Conservation (phyloP, 805 yeast species). For the Candida easanensis region DNA sequence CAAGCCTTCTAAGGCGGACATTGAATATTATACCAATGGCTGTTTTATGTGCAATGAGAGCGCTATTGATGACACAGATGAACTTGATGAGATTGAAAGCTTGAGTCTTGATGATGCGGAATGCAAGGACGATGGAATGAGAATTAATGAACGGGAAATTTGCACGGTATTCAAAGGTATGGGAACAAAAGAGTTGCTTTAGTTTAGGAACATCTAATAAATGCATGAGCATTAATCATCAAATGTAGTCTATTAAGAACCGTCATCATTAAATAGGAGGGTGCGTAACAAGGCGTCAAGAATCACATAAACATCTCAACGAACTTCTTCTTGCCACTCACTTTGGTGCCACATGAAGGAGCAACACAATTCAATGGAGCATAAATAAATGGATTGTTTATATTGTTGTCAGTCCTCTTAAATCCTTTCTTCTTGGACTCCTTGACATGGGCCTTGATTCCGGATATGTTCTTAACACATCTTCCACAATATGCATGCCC, state of each 20-base stretch:
- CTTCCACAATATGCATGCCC: slow-evolving; percentile 89
- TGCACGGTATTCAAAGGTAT: background rate
- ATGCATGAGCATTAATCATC: too few species aligned
- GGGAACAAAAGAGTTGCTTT: slow-evolving; percentile 2
- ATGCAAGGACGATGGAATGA: background rate
- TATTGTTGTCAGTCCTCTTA: slow-evolving; percentile 17
- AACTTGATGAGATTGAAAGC: background rate
- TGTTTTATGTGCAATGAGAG: slow-evolving; percentile 10
- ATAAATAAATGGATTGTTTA: slow-evolving; percentile 38
- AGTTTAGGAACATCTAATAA: too few species aligned
- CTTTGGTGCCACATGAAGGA: slow-evolving; percentile 40
- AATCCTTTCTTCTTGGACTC: slow-evolving; percentile 17
- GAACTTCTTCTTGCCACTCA: slow-evolving; percentile 49
- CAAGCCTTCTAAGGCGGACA: slow-evolving; percentile 24
- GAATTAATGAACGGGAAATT: too few species aligned
- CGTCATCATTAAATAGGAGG: too few species aligned
- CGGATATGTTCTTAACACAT: slow-evolving; percentile 67
- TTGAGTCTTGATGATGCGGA: background rate
- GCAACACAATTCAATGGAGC: slow-evolving; percentile 64
- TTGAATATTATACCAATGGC: slow-evolving; percentile 18
- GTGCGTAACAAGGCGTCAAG: too few species aligned
- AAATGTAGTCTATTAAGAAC: too few species aligned
- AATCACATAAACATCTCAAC: slow-evolving; percentile 47
- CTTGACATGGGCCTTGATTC: slow-evolving; percentile 30
- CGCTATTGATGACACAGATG: slow-evolving; percentile 2